Base-by-base conservation (phyloP, 2,329 filamentous ascomycete species). In the Capronia americana region DNA sequence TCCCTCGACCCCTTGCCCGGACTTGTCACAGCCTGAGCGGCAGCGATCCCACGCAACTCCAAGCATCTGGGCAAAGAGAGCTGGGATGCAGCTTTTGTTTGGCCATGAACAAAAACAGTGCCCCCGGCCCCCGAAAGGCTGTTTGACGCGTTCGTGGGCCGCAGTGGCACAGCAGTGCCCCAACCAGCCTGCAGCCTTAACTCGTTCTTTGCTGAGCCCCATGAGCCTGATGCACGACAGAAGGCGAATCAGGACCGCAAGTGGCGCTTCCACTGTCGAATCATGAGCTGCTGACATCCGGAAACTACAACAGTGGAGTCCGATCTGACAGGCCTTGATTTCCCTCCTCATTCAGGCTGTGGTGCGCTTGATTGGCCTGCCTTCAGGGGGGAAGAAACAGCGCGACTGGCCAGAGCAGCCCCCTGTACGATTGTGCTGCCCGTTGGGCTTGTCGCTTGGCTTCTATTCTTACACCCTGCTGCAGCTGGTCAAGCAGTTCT, bases 1-100 rank as follows among this genome's bases (percentile, higher is more conserved):
- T 86, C 84, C 6, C 79, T 76, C 84, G 86, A 87, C 0, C 58
- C 84, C 86, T 64, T 80, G 34, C 51, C 51, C 32, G 48, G 51
- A 62, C 51, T 48, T 55, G 51, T 62, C 60, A 51, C 34, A 54
- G 60, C 46, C 38, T 41, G 23, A 20, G 28, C 30, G 20, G 23
- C 38, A 24, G 26, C 50, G 30, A 23, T 20, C 20, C 58, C 58
- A 54, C 24, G 32, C 26, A 44, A 28, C 14, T 48, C 51, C 60
- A 56, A 56, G 24, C 50, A 55, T n/a, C 24, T 12, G 28, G 28
- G 24, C 4, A 61, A 53, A n/a, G 34, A 41, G 14, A 58, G 46
- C 30, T 14, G 17, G 60, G 46, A 26, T 51, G 24, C 23, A 14
- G 48, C 24, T 10, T 26, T 20, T 28, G 28, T 54, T 61, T 61